phyloP scores from a whole-genome alignment of 2,329 filamentous ascomycete genomes.

The Colletotrichum incanum region DNA sequence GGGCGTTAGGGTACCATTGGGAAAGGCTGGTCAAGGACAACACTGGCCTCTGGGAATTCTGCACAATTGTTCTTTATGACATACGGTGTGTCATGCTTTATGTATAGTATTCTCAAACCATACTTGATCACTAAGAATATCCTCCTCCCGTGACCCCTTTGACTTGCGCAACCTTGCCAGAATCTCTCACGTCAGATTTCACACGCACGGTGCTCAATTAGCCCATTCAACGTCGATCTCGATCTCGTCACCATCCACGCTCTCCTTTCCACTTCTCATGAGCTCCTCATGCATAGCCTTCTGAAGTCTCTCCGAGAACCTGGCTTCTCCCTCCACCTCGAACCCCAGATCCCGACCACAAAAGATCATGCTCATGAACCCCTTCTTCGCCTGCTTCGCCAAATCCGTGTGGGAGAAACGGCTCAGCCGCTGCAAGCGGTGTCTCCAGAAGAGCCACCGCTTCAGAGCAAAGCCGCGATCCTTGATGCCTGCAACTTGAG shows the following conservation, averaged over 20 bases:
- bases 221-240: slow-evolving; percentile 4
- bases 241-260: background rate
- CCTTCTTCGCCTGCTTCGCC: slow-evolving; percentile 1
- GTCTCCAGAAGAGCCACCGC: too few relatives aligned
- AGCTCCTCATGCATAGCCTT: background rate
- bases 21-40: background rate
- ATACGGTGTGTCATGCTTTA: background rate
- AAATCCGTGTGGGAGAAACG: background rate
- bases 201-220: background rate
- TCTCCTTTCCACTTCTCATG: background rate
- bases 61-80: too few relatives aligned
- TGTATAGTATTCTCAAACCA: background rate
- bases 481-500: too few relatives aligned
- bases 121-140: background rate
- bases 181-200: background rate
- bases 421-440: too few relatives aligned
- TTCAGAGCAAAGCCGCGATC: too few relatives aligned
- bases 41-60: background rate
- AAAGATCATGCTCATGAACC: slow-evolving; percentile 15
- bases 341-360: background rate
- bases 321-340: background rate
- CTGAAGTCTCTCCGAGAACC: background rate
- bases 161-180: background rate
- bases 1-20: background rate
- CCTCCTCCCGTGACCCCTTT: background rate